Percentiles rank a stretch among this genome's conserved stretches.
phyloP scores from a whole-genome alignment of 768 basidiomycete genomes.

The Fibroporia radiculosa region DNA sequence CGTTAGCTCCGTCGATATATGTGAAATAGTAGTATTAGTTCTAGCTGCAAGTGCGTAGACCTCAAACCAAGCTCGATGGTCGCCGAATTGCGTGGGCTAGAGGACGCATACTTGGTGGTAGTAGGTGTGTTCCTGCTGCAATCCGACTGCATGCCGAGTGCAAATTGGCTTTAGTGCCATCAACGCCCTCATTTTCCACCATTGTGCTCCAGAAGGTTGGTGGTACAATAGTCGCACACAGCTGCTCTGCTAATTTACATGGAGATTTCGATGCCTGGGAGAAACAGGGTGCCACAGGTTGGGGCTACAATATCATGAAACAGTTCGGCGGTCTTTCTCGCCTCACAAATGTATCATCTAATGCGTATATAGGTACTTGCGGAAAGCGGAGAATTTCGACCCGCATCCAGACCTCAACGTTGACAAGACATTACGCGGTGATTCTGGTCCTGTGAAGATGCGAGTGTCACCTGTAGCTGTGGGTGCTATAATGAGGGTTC shows the following conservation, averaged over 20 bases:
- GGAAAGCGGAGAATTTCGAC: constrained; percentile 13
- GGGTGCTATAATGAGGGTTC: not conserved
- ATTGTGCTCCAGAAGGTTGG: constrained; percentile 17
- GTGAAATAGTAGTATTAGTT: not conserved
- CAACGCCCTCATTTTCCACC: constrained; percentile 21
- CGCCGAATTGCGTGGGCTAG: constrained; percentile 17
- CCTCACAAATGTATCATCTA: not conserved
- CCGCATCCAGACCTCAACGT: constrained; percentile 1
- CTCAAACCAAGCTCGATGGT: constrained; percentile 10
- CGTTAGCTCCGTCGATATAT: constrained; percentile 6
- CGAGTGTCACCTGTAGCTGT: not conserved
- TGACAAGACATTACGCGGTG: constrained; percentile 4
- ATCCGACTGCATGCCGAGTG: no score
- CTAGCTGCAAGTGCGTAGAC: constrained; percentile 6
- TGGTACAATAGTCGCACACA: not conserved
- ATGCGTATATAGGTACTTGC: constrained; percentile 14
- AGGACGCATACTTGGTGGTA: constrained; percentile 21
- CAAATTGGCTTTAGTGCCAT: constrained; percentile 9
- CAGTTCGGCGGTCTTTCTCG: not conserved
- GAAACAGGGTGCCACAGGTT: constrained; percentile 14
- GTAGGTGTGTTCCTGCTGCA: constrained; percentile 10
- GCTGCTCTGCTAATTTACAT: no score
- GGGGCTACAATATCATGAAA: constrained; percentile 16
- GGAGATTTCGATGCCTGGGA: constrained; percentile 20
- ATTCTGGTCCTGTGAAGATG: constrained; percentile 4